These are phyloP conservation scores for Moricandia moricandioides DNA, from an alignment of 345 rosid genomes.

Conservation along the genomic window DNA sequence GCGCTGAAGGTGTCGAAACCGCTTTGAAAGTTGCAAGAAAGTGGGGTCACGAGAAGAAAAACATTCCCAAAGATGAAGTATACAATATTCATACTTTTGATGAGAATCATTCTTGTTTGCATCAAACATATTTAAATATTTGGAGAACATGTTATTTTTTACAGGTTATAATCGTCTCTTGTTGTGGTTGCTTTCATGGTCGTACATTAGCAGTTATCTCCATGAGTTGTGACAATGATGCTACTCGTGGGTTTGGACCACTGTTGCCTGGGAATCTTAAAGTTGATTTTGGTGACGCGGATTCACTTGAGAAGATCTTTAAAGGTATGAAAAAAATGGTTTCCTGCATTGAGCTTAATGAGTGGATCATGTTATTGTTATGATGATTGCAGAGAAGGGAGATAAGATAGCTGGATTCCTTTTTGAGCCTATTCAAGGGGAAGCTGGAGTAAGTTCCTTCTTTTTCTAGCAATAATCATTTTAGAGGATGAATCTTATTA, in stretches of 20 bases:
- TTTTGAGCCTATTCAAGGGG: constrained; percentile 98
- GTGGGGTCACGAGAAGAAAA: constrained; percentile 90
- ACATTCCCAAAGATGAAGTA: constrained; percentile 73
- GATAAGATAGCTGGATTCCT: constrained; percentile 34
- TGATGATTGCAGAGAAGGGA: constrained; percentile 59
- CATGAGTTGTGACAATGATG: constrained; percentile 99
- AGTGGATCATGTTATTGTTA: constrained; percentile 5
- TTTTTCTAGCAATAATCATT: not conserved
- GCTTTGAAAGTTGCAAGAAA: constrained; percentile 93
- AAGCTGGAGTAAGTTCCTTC: constrained; percentile 69
- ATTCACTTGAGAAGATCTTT: constrained; percentile 68
- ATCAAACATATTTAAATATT: not conserved
- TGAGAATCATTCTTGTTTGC: not conserved
- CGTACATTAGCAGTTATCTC: constrained; percentile 91
- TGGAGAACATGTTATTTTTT: not conserved
- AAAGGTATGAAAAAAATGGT: constrained; percentile 48
- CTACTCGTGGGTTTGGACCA: constrained; percentile 93
- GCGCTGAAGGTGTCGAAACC: constrained; percentile 98
- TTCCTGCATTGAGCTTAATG: not conserved
- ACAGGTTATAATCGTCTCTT: constrained; percentile 90
- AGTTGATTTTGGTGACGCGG: constrained; percentile 88
- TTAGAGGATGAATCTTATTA: not conserved
- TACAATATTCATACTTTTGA: not conserved
- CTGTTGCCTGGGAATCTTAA: constrained; percentile 83
- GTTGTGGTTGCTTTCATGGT: constrained; percentile 98